phyloP scores from a whole-genome alignment of 129 eudicot species.

The Ambrosia artemisiifolia region DNA sequence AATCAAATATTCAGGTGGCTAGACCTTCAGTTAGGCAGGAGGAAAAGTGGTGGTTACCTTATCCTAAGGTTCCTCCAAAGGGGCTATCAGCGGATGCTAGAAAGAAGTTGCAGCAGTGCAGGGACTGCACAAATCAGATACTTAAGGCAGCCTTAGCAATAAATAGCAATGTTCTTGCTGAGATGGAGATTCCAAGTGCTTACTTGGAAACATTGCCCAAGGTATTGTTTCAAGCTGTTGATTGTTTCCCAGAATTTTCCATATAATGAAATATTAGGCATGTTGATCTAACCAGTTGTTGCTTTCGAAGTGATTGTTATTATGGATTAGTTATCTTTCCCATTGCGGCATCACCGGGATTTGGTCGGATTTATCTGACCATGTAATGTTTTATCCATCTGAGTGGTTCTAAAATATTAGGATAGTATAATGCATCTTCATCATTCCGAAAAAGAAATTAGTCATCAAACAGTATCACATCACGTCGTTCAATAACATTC shows the following conservation, averaged over 20 bases:
- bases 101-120: constrained; percentile 63
- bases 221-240: constrained; percentile 25
- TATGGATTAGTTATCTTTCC: background rate
- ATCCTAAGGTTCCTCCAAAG: constrained; percentile 57
- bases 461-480: too few species aligned
- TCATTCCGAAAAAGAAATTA: background rate
- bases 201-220: constrained; percentile 70
- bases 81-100: constrained; percentile 64
- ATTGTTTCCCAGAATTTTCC: too few species aligned
- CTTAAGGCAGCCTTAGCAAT: constrained; percentile 78
- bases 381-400: background rate
- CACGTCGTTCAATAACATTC: too few species aligned
- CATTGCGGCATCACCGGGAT: too few species aligned
- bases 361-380: too few species aligned
- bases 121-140: constrained; percentile 75
- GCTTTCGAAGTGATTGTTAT: background rate
- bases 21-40: constrained; percentile 74
- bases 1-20: too few species aligned
- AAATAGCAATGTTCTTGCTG: constrained; percentile 67
- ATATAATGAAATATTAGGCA: background rate
- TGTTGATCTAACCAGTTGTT: constrained; percentile 7
- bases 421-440: background rate
- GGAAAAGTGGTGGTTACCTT: constrained; percentile 80
- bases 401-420: background rate
- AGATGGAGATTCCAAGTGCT: constrained; percentile 72